Conservation (phyloP, 176 grass and related monocot genomes). For the Puccinellia tenuiflora region DNA sequence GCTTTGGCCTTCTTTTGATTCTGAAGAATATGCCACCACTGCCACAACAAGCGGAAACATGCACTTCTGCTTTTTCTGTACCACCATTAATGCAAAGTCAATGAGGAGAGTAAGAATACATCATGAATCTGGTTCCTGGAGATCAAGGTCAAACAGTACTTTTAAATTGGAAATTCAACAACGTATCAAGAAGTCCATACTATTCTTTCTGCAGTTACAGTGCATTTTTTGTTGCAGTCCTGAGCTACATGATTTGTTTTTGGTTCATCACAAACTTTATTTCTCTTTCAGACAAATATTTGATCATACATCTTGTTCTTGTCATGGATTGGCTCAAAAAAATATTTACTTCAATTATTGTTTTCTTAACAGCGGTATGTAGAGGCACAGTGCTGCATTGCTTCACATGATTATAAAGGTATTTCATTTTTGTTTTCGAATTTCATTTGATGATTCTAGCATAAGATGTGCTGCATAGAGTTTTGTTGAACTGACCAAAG, state of each 20-base stretch:
- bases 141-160: background rate
- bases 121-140: slow-evolving; percentile 1
- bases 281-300: background rate
- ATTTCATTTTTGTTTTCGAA: background rate
- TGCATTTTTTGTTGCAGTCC: background rate
- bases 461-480: background rate
- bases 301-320: slow-evolving; percentile 24
- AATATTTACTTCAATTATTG: background rate
- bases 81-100: background rate
- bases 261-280: background rate
- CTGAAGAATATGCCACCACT: background rate
- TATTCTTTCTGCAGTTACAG: background rate
- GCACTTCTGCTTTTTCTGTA: background rate
- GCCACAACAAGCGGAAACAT: background rate
- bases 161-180: background rate
- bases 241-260: background rate
- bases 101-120: background rate
- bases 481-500: background rate
- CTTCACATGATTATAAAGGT: slow-evolving; percentile 98
- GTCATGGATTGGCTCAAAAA: background rate
- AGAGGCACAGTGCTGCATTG: slow-evolving; percentile 94
- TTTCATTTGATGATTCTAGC: slow-evolving; percentile 7
- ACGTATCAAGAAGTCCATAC: background rate
- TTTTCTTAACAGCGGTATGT: slow-evolving; percentile 77
- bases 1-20: background rate